Base-by-base conservation (phyloP, 768 basidiomycete genomes). In the Chalciporus piperatus region DNA sequence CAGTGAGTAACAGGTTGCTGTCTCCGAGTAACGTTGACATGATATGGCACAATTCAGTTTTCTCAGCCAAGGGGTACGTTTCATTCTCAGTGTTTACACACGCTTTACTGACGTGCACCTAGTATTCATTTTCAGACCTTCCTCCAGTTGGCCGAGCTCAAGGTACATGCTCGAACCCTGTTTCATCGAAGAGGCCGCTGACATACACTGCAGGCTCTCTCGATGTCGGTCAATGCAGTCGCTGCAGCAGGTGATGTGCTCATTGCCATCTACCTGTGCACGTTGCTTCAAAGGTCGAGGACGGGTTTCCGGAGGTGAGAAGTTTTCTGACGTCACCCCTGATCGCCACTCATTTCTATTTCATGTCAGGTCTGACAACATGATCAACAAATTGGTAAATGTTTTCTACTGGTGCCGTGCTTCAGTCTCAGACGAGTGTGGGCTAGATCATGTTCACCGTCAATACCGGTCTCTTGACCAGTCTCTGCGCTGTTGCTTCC, bases 401-500 rank as follows among this genome's bases (percentile, higher is more conserved):
- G 37, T 22, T 6, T 38, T 20, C 10, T 11, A 6, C 4, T n/a
- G 13, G 8, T 12, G 22, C 37, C 4, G 0, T 6, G 16, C 27
- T 51, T 41, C 13, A 14, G 22, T 39, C 17, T 45, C 41, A 41
- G 48, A 57, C 14, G 28, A 40, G 5, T 7, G 25, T 25, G 33
- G n/a, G 41, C n/a, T 41, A 66, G 78, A 82, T 81, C 38, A 19
- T 82, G n/a, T 83, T 80, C 60, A 74, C 75, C 37, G 71, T 83
- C 48, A 81, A 80, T 47, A 70, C 64, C 2, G 62, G 67, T 44
- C 61, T 70, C 13, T 45, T 68, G 41, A 70, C 68, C 11, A 65
- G 81, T 54, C 41, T 81, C 1, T 82, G 78, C 52, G 83, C 83
- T 2, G 64, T 83, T 30, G 75, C 73, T 43, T 83, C 82, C 16